A percentile compares a stretch with the other conserved stretches of the same genome.
These are phyloP conservation scores for Aspergillus terreus DNA, from an alignment of 2,329 filamentous ascomycete genomes.

Conservation along the genomic window DNA sequence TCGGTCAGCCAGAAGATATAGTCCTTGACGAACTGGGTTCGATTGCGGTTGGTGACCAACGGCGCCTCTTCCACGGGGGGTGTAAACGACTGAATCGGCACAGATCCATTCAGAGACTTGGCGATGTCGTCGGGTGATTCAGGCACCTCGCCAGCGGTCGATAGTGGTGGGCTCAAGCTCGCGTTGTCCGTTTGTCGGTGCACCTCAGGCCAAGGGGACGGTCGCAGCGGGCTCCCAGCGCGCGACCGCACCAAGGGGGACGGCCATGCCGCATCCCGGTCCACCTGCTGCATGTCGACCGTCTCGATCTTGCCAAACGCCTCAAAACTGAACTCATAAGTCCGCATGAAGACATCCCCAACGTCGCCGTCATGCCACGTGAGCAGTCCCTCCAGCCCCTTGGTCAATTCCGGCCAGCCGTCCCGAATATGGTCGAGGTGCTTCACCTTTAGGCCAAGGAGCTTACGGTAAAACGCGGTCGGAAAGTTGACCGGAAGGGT, in stretches of 20 bases:
- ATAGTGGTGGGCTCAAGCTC: conserved; percentile 18
- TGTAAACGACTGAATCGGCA: conserved; percentile 23
- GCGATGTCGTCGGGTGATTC: conserved; percentile 14
- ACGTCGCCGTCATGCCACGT: conserved; percentile 79
- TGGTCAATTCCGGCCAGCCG: conserved; percentile 80
- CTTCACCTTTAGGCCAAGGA: conserved; percentile 66
- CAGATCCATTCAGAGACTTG: conserved; percentile 23
- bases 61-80: conserved; percentile 52
- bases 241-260: conserved; percentile 10
- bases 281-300: conserved; percentile 52
- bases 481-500: conserved; percentile 90
- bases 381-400: conserved; percentile 67
- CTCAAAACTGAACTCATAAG: conserved; percentile 78
- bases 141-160: conserved; percentile 18
- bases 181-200: conserved; percentile 17
- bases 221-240: conserved; percentile 1
- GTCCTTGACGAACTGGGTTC: conserved; percentile 72
- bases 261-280: conserved; percentile 36
- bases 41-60: conserved; percentile 77
- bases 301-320: conserved; percentile 51
- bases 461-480: conserved; percentile 73
- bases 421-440: conserved; percentile 75
- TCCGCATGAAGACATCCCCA: conserved; percentile 75
- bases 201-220: conserved; percentile 21
- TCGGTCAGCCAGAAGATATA: conserved; percentile 82